Conservation (phyloP, 1,139 yeast species). For the Pneumocystis canis region DNA sequence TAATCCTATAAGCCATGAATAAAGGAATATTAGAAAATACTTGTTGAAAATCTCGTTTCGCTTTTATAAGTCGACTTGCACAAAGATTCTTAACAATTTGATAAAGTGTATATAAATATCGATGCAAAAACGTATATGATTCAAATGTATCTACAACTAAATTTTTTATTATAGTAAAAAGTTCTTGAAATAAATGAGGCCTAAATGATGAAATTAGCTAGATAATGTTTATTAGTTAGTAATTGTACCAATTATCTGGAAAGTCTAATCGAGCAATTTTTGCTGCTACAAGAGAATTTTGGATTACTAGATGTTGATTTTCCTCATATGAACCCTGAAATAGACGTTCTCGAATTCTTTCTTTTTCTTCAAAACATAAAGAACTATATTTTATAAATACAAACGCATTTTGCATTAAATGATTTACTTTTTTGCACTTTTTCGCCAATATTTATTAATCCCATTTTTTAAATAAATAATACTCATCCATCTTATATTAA, state of each 20-base stretch:
- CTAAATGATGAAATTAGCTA: conserved; percentile 3
- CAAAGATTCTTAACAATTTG: conserved; percentile 64
- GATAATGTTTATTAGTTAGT: neutral
- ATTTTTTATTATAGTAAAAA: conserved; percentile 36
- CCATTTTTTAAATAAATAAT: conserved; percentile 81
- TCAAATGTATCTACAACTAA: conserved; percentile 23
- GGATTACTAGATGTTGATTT: conserved; percentile 52
- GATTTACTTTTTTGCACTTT: conserved; percentile 33
- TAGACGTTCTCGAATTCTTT: conserved; percentile 41
- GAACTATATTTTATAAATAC: conserved; percentile 25
- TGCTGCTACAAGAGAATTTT: conserved; percentile 72
- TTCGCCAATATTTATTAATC: conserved; percentile 68
- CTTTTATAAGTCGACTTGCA: conserved; percentile 66
- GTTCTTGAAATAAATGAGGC: conserved; percentile 15
- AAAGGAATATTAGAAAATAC: conserved; percentile 24
- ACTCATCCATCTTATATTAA: conserved; percentile 72
- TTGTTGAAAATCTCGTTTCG: conserved; percentile 63
- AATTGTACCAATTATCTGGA: conserved; percentile 58
- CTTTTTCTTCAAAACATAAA: conserved; percentile 54
- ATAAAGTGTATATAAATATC: conserved; percentile 51
- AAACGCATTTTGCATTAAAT: neutral
- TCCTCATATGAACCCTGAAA: conserved; percentile 52
- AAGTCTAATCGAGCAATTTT: conserved; percentile 70
- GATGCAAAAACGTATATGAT: conserved; percentile 42
- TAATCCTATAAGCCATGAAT: neutral